Base-by-base conservation (phyloP, 805 yeast genomes). In the Yamadazyma laniorum region DNA sequence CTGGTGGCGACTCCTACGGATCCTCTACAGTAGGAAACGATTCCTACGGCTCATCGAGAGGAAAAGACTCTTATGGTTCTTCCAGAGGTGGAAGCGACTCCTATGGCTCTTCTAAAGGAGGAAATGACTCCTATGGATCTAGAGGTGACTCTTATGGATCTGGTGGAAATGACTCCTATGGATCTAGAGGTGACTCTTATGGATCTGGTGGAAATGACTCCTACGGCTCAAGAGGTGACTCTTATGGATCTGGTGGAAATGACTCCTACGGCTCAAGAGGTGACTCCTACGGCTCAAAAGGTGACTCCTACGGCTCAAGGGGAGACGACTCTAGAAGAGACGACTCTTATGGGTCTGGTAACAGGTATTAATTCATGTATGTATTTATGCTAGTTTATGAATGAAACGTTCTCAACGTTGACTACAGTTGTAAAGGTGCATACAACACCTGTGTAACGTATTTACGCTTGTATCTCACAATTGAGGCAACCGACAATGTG, bases 381-480 rank as follows among this genome's bases (percentile, higher is more conserved):
- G 23, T 21, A 21, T 21, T 21, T 21, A 21, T 21, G 23, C 23
- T 21, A 21, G 23, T 21, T n/a, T 21, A 21, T 21, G 23, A 21
- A 21, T 21, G 7, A 27, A 27, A 15, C 29, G 29, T 12, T 7
- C 14, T 12, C 6, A 15, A 38, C 12, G 68, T 33, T 41, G 73
- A n/a, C n/a, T n/a, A n/a, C n/a, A n/a, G n/a, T 43, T 80, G 86
- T 37, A 85, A 61, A 9, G 97, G 97, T 17, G 96, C 95, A 61
- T 89, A 90, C 43, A 90, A 70, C 22, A 90, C 85, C 62, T 90
- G 97, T 1, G 97, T 90, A 16, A 83, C 93, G 58, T 89, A 90
- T 64, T 84, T 88, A 43, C 90, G 74, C 58, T 85, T 82, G 65
- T 90, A 90, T 56, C 97, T 74, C 25, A 87, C 90, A 15, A 90